Percentiles rank a stretch among this genome's conserved stretches.
Evolutionary conservation across 768 basidiomycete species (phyloP).

Genomic region (Boletus sp.): DNA sequence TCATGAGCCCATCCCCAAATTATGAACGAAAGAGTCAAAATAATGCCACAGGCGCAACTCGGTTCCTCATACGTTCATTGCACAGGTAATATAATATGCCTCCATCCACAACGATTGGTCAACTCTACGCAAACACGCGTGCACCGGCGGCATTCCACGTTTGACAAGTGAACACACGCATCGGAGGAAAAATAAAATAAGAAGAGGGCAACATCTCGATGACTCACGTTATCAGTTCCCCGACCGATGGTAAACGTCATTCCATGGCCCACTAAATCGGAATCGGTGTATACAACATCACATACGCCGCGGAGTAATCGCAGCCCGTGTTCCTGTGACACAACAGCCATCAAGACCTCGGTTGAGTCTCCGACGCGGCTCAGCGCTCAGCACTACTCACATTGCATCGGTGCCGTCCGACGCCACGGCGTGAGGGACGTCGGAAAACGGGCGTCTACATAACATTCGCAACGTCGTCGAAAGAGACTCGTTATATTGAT

Average conservation of each 20-base stretch:
- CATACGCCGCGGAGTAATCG: conserved; percentile 92
- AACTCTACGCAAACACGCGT: neutral
- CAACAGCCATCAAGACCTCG: neutral
- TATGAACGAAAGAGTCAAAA: neutral
- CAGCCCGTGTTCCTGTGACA: conserved; percentile 82
- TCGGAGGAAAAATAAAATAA: neutral
- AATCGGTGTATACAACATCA: conserved; percentile 63
- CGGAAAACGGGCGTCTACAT: conserved; percentile 81
- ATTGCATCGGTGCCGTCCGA: conserved; percentile 94
- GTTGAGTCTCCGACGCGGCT: neutral
- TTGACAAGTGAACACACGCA: neutral
- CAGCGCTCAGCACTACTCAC: conserved; percentile 36
- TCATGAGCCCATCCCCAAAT: neutral
- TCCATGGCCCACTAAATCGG: conserved; percentile 73
- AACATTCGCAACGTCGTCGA: neutral
- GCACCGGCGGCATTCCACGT: neutral
- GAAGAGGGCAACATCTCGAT: neutral
- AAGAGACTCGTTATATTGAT: neutral
- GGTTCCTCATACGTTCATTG: neutral
- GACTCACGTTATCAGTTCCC: conserved; percentile 82
- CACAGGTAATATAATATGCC: neutral
- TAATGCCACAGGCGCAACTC: neutral
- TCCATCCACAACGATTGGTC: neutral
- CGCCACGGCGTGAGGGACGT: conserved; percentile 90
- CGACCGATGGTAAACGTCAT: conserved; percentile 94